Percentiles rank a stretch among this genome's conserved stretches.
Evolutionary conservation across 2,329 filamentous ascomycete genomes (phyloP).

Genomic region (Penicillium brevicompactum): DNA sequence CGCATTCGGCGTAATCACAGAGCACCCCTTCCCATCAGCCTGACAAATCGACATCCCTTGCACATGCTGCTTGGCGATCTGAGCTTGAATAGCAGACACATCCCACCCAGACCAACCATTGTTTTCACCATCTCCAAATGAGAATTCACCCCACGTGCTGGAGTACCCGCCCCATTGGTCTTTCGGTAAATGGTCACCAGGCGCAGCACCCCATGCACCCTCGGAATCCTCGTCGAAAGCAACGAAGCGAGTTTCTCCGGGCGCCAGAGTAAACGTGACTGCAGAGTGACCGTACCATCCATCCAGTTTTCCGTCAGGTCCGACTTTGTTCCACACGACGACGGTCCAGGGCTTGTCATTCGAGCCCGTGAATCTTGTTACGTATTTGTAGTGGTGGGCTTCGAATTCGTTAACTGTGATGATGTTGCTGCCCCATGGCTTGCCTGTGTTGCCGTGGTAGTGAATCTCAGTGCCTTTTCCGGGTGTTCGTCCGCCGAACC

Average conservation of each 20-base stretch:
- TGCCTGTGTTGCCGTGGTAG: constrained; percentile 41
- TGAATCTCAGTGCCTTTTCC: constrained; percentile 19
- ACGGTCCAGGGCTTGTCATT: constrained; percentile 37
- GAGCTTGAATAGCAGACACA: constrained; percentile 44
- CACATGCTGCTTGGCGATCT: constrained; percentile 30
- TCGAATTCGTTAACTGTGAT: constrained; percentile 35
- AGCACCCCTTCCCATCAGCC: constrained; percentile 29
- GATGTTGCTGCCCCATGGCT: constrained; percentile 45
- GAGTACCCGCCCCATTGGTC: constrained; percentile 36
- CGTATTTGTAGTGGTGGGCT: constrained; percentile 40
- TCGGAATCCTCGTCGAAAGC: constrained; percentile 43
- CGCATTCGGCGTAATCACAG: constrained; percentile 28
- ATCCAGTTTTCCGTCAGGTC: constrained; percentile 34
- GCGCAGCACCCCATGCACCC: constrained; percentile 39
- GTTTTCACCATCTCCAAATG: constrained; percentile 37
- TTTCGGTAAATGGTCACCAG: constrained; percentile 30
- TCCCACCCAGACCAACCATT: constrained; percentile 42
- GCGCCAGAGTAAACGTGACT: constrained; percentile 32
- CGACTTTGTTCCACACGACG: constrained; percentile 45
- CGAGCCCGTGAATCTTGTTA: constrained; percentile 34
- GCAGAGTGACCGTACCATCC: constrained; percentile 42
- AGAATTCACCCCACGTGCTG: constrained; percentile 44
- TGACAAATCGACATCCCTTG: constrained; percentile 40
- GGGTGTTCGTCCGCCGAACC: constrained; percentile 37
- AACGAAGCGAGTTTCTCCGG: constrained; percentile 37